A percentile compares a stretch with the other conserved stretches of the same genome.
These are phyloP conservation scores for Eucalyptus caleyi DNA, from an alignment of 345 rosid species.

Conservation along the genomic window DNA sequence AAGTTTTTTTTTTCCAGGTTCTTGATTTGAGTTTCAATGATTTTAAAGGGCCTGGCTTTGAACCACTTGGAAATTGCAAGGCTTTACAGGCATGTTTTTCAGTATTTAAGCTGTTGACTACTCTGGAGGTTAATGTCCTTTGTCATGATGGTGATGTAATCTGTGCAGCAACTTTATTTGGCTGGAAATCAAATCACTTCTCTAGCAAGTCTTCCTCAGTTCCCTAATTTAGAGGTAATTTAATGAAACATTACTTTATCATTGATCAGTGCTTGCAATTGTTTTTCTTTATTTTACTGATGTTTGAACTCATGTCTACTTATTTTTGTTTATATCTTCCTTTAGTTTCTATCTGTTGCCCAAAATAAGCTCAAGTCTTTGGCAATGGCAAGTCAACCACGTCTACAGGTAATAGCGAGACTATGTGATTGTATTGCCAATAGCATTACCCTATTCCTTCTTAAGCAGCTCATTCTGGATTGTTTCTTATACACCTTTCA, in stretches of 20 bases:
- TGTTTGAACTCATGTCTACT: not conserved
- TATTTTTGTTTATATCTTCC: not conserved
- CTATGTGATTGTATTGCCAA: not conserved
- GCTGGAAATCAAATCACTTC: slow-evolving; percentile 98
- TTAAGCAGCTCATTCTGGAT: not conserved
- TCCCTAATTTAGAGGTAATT: slow-evolving; percentile 92
- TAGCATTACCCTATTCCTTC: not conserved
- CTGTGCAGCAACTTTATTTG: slow-evolving; percentile 86
- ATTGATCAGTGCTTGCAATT: not conserved
- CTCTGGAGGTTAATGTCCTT: not conserved
- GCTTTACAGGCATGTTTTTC: slow-evolving; percentile 63
- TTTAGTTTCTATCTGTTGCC: slow-evolving; percentile 94
- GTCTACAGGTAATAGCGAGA: slow-evolving; percentile 60
- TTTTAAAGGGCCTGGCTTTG: slow-evolving; percentile 98
- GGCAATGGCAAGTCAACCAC: slow-evolving; percentile 97
- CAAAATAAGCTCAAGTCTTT: slow-evolving; percentile 93
- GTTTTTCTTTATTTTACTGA: not conserved
- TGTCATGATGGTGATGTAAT: slow-evolving; percentile 7
- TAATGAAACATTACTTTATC: not conserved
- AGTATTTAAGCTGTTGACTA: not conserved
- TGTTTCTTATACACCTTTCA: not conserved
- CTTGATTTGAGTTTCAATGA: slow-evolving; percentile 98
- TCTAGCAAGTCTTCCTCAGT: slow-evolving; percentile 86
- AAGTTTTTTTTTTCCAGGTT: slow-evolving; percentile 38
- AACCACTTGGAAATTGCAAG: slow-evolving; percentile 91